Percentiles rank a stretch among this genome's conserved stretches.
Conservation (phyloP, 176 grass and related monocot genomes). For the Puccinellia tenuiflora region DNA sequence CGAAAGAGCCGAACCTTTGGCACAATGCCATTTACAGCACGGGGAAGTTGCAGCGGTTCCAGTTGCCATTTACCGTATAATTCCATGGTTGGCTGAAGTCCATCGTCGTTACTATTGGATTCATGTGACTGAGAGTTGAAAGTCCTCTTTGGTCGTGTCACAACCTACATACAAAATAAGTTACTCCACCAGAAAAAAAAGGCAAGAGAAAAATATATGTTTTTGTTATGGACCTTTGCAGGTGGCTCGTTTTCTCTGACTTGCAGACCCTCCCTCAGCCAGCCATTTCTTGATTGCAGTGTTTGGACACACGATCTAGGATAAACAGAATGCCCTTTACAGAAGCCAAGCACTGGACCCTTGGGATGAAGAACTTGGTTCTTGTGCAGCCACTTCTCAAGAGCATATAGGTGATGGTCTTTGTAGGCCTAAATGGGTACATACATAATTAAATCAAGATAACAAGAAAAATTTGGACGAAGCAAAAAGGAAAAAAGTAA, state of each 20-base stretch:
- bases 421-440: slow-evolving; percentile 67
- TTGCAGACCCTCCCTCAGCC: slow-evolving; percentile 83
- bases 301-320: slow-evolving; percentile 77
- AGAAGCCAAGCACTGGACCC: slow-evolving; percentile 87
- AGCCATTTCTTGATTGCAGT: slow-evolving; percentile 81
- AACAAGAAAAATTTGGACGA: slow-evolving; percentile 11
- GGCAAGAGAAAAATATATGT: background rate
- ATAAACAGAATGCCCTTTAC: slow-evolving; percentile 78
- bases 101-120: slow-evolving; percentile 39
- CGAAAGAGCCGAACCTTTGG: slow-evolving; percentile 56
- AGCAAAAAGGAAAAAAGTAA: background rate
- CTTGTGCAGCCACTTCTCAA: slow-evolving; percentile 92
- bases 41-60: slow-evolving; percentile 69
- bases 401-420: slow-evolving; percentile 79
- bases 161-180: slow-evolving; percentile 42
- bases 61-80: slow-evolving; percentile 93
- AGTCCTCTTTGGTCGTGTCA: slow-evolving; percentile 57
- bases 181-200: slow-evolving; percentile 20
- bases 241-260: slow-evolving; percentile 63
- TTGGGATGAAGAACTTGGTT: slow-evolving; percentile 81
- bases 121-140: slow-evolving; percentile 42
- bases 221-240: slow-evolving; percentile 62
- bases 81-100: slow-evolving; percentile 46
- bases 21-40: slow-evolving; percentile 77
- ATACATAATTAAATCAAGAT: slow-evolving; percentile 10